Evolutionary conservation across 805 yeast genomes (phyloP).

Genomic region (Jamesozyma piceae): DNA sequence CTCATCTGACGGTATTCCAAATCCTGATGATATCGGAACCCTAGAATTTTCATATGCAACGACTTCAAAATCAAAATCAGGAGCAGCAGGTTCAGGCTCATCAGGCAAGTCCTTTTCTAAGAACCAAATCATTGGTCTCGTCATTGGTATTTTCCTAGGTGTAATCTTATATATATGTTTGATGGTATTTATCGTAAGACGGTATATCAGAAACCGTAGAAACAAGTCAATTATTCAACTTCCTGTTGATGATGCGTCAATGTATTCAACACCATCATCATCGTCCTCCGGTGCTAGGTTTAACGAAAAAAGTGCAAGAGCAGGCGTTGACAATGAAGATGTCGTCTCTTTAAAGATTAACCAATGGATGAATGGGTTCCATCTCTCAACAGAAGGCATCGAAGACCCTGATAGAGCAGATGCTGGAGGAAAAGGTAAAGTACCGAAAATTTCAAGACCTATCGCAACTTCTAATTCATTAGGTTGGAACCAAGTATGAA

Average conservation of each 20-base stretch:
- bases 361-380: slow-evolving; percentile 26
- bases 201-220: slow-evolving; percentile 35
- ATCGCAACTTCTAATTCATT: slow-evolving; percentile 61
- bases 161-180: slow-evolving; percentile 54
- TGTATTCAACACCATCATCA: neutral
- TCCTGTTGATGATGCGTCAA: slow-evolving; percentile 14
- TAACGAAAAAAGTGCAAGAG: slow-evolving; percentile 10
- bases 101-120: slow-evolving; percentile 16
- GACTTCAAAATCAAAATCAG: slow-evolving; percentile 6
- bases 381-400: neutral
- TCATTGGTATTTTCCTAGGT: slow-evolving; percentile 78
- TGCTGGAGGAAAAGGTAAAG: slow-evolving; percentile 8
- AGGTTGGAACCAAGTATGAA: slow-evolving; percentile 46
- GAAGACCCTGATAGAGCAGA: slow-evolving; percentile 3
- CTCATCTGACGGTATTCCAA: neutral
- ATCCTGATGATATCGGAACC: slow-evolving; percentile 10
- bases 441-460: slow-evolving; percentile 53
- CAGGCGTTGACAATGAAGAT: slow-evolving; percentile 8
- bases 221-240: slow-evolving; percentile 11
- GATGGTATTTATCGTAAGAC: slow-evolving; percentile 46
- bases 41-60: slow-evolving; percentile 20
- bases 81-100: neutral
- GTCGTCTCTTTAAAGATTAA: slow-evolving; percentile 25
- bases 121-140: slow-evolving; percentile 59
- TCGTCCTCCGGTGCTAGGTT: neutral